Evolutionary conservation across 2,329 filamentous ascomycete genomes (phyloP).

Genomic region (Apiospora hydei): DNA sequence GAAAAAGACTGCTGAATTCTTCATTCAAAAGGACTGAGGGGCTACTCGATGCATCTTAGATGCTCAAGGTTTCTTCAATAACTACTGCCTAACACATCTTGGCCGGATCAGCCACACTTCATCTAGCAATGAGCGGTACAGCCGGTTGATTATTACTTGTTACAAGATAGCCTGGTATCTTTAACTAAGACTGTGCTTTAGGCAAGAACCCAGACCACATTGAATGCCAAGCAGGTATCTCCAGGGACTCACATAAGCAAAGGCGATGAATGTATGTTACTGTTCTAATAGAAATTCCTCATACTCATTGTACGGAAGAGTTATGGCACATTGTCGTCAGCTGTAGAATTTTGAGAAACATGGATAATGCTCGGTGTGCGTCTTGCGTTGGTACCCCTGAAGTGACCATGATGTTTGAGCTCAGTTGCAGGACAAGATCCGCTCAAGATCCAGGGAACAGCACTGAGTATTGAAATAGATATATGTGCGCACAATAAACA

Average conservation of each 20-base stretch:
- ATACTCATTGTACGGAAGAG: background rate
- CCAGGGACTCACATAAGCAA: background rate
- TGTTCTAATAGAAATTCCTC: rapidly evolving
- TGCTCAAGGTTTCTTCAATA: too few species aligned
- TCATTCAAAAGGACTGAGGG: background rate
- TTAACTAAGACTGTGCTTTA: too few species aligned
- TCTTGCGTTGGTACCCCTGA: background rate
- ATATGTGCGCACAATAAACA: too few species aligned
- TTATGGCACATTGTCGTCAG: background rate
- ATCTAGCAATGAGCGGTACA: too few species aligned
- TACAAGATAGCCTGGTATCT: too few species aligned
- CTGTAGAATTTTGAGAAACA: background rate
- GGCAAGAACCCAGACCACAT: background rate
- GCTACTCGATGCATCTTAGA: background rate
- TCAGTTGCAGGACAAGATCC: background rate
- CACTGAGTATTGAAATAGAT: too few species aligned
- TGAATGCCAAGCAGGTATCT: background rate
- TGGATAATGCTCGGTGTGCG: background rate
- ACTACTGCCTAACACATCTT: too few species aligned
- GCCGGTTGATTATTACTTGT: too few species aligned
- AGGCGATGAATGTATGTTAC: background rate
- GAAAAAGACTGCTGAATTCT: too few species aligned
- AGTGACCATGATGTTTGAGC: background rate
- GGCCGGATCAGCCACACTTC: too few species aligned
- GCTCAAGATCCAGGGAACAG: background rate